Conservation (phyloP, 352 stramenopile species). For the Pythium apleroticum region DNA sequence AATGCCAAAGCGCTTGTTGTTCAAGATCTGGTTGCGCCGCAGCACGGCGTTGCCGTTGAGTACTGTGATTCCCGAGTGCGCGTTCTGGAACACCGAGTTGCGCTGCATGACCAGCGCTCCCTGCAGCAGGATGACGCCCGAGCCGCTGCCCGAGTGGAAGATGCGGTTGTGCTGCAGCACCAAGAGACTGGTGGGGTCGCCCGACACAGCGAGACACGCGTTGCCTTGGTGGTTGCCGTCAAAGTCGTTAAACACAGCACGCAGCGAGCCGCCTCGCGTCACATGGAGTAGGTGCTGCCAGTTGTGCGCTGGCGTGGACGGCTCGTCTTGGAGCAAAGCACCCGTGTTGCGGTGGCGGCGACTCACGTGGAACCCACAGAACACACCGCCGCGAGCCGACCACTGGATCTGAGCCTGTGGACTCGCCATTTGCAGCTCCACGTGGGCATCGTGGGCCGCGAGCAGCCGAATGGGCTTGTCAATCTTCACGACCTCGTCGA, state of each 20-base stretch:
- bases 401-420: slow-evolving; percentile 49
- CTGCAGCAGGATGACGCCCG: slow-evolving; percentile 55
- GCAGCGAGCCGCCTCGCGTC: slow-evolving; percentile 38
- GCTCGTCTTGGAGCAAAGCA: slow-evolving; percentile 10
- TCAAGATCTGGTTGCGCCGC: slow-evolving; percentile 59
- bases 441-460: slow-evolving; percentile 51
- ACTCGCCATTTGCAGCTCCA: slow-evolving; percentile 69
- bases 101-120: slow-evolving; percentile 56
- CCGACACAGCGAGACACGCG: slow-evolving; percentile 60
- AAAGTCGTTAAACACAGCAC: slow-evolving; percentile 69
- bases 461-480: slow-evolving; percentile 46
- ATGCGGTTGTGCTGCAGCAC: slow-evolving; percentile 65
- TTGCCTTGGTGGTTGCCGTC: slow-evolving; percentile 64
- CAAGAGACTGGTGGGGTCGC: slow-evolving; percentile 36
- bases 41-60: slow-evolving; percentile 58
- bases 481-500: slow-evolving; percentile 53
- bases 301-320: slow-evolving; percentile 29
- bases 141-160: slow-evolving; percentile 49
- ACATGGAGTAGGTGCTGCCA: slow-evolving; percentile 71
- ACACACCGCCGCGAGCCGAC: slow-evolving; percentile 53
- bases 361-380: slow-evolving; percentile 68
- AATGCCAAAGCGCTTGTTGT: slow-evolving; percentile 72
- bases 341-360: slow-evolving; percentile 27
- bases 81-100: slow-evolving; percentile 58
- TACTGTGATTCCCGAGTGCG: slow-evolving; percentile 59